A percentile compares a stretch with the other conserved stretches of the same genome.
Conservation (phyloP, 805 yeast genomes). For the Candida michaelii region DNA sequence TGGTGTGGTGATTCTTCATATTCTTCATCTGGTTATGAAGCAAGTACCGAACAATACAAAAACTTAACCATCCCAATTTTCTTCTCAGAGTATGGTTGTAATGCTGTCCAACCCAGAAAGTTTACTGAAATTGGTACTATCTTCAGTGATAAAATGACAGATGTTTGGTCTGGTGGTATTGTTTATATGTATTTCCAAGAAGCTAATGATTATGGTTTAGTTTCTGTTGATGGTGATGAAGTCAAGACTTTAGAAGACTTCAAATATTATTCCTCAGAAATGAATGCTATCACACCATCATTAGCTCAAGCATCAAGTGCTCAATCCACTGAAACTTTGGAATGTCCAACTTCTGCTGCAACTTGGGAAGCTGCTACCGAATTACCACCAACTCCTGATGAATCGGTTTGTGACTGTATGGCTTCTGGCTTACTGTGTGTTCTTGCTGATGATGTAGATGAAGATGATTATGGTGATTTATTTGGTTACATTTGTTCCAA, state of each 20-base stretch:
- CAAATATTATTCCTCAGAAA: slow-evolving; percentile 36
- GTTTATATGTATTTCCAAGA: slow-evolving; percentile 91
- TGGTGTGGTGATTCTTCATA: slow-evolving; percentile 78
- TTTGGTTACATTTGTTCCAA: slow-evolving; percentile 58
- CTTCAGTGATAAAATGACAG: slow-evolving; percentile 71
- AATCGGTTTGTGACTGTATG: slow-evolving; percentile 64
- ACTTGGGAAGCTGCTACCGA: slow-evolving; percentile 67
- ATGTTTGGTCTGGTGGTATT: slow-evolving; percentile 92
- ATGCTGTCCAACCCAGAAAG: slow-evolving; percentile 66
- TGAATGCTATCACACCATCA: slow-evolving; percentile 36
- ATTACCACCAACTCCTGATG: slow-evolving; percentile 79
- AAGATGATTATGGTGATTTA: slow-evolving; percentile 58
- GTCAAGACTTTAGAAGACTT: slow-evolving; percentile 66
- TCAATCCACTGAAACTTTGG: slow-evolving; percentile 51
- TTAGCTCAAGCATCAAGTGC: slow-evolving; percentile 41
- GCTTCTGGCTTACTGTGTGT: slow-evolving; percentile 57
- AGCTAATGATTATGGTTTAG: slow-evolving; percentile 79
- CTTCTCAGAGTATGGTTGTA: slow-evolving; percentile 91
- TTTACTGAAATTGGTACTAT: slow-evolving; percentile 74
- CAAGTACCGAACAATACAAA: slow-evolving; percentile 67
- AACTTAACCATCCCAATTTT: slow-evolving; percentile 78
- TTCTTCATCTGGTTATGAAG: slow-evolving; percentile 63
- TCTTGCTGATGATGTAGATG: slow-evolving; percentile 51
- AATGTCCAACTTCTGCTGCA: slow-evolving; percentile 60
- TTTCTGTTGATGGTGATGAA: slow-evolving; percentile 46